Evolutionary conservation across 345 rosid genomes (phyloP).

Genomic region (Brassica cretica): DNA sequence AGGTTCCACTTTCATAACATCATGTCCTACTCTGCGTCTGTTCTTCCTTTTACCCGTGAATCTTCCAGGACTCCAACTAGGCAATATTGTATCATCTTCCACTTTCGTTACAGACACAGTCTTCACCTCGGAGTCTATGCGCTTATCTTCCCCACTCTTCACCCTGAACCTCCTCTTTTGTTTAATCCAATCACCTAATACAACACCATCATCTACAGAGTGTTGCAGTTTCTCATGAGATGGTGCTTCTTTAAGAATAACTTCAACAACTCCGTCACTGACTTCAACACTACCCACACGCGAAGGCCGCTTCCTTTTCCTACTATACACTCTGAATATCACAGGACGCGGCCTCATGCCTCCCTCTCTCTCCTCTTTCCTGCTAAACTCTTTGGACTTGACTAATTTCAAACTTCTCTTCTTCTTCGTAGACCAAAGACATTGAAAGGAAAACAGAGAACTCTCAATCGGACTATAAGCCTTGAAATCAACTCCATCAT

Average conservation of each 20-base stretch:
- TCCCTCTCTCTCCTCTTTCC: not conserved
- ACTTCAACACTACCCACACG: not conserved
- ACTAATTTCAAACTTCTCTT: constrained; percentile 21
- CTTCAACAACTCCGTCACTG: not conserved
- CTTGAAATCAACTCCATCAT: not conserved
- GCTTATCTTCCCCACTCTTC: not conserved
- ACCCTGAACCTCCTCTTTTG: not conserved
- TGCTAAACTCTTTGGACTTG: not conserved
- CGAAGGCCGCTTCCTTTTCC: not conserved
- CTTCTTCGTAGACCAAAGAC: constrained; percentile 22
- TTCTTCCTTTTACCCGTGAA: not conserved
- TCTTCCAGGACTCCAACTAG: not conserved
- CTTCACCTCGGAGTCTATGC: not conserved
- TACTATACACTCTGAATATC: not conserved
- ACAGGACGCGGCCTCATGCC: not conserved
- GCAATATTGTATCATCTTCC: not conserved
- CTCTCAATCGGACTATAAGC: not conserved
- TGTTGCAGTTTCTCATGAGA: not conserved
- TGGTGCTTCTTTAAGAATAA: not conserved
- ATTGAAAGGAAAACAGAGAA: not conserved
- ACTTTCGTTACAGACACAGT: not conserved
- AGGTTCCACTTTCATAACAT: not conserved
- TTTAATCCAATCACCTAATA: not conserved
- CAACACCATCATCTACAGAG: not conserved
- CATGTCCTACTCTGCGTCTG: not conserved